Percentiles rank a stretch among this genome's conserved stretches.
These are phyloP conservation scores for Camelina laxa DNA, from an alignment of 345 rosid genomes.

Conservation along the genomic window DNA sequence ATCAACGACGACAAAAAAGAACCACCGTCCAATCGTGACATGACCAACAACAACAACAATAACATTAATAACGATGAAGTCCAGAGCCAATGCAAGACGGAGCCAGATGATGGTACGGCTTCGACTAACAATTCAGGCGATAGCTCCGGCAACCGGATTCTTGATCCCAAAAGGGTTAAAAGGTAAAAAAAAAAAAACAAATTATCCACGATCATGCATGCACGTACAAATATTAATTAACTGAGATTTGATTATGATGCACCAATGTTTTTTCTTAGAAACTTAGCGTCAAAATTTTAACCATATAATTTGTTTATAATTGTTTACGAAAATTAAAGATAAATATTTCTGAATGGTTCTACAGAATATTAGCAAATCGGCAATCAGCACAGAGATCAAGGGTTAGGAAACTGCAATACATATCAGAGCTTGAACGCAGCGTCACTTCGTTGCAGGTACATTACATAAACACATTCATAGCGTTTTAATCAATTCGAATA, in stretches of 20 bases:
- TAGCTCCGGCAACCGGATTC: slow-evolving; percentile 51
- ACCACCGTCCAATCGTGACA: slow-evolving; percentile 41
- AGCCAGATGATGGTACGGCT: slow-evolving; percentile 40
- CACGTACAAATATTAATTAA: slow-evolving; percentile 36
- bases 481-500: neutral
- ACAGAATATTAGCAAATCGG: slow-evolving; percentile 86
- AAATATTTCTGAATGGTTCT: slow-evolving; percentile 10
- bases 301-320: neutral
- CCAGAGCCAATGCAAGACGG: slow-evolving; percentile 60
- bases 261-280: neutral
- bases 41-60: slow-evolving; percentile 16
- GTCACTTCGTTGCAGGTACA: slow-evolving; percentile 78
- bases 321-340: neutral
- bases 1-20: slow-evolving; percentile 58
- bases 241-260: neutral
- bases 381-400: slow-evolving; percentile 97
- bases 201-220: slow-evolving; percentile 40
- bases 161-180: slow-evolving; percentile 88
- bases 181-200: slow-evolving; percentile 46
- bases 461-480: slow-evolving; percentile 19
- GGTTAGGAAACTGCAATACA: slow-evolving; percentile 88
- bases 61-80: slow-evolving; percentile 50
- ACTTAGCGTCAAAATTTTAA: neutral
- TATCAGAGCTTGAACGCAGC: slow-evolving; percentile 91
- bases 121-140: slow-evolving; percentile 38